Percentiles rank a stretch among this genome's conserved stretches.
These are phyloP conservation scores for Trichoderma sp. DNA, from an alignment of 2,329 filamentous ascomycete genomes.

Conservation along the genomic window DNA sequence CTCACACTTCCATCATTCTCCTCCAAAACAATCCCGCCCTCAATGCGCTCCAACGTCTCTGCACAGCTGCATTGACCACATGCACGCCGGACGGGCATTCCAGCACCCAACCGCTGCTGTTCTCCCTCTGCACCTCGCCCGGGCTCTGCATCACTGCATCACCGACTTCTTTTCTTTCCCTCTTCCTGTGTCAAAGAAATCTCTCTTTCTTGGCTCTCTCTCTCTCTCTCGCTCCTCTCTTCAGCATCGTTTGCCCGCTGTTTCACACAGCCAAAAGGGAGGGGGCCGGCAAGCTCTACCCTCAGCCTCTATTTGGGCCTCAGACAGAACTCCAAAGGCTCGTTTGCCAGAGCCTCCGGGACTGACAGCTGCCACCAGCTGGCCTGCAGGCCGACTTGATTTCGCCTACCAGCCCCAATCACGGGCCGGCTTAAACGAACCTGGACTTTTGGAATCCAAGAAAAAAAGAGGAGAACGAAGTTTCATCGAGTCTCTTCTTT, in stretches of 20 bases:
- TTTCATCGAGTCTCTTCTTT: neutral
- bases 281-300: neutral
- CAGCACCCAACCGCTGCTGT: neutral
- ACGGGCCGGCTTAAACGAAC: neutral
- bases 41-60: neutral
- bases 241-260: neutral
- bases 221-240: neutral
- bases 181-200: neutral
- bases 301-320: no score
- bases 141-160: neutral
- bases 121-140: neutral
- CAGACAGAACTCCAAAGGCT: no score
- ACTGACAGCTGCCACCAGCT: conserved; percentile 12
- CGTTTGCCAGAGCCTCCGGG: neutral
- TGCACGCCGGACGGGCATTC: neutral
- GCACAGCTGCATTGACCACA: neutral
- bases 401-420: neutral
- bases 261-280: neutral
- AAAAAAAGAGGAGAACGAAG: neutral
- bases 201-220: neutral
- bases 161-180: neutral
- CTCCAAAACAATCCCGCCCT: no score
- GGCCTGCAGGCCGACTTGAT: conserved; percentile 1
- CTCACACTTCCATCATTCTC: neutral
- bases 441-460: neutral